Evolutionary conservation across 345 rosid species (phyloP).

Genomic region (Euphorbia peplus): DNA sequence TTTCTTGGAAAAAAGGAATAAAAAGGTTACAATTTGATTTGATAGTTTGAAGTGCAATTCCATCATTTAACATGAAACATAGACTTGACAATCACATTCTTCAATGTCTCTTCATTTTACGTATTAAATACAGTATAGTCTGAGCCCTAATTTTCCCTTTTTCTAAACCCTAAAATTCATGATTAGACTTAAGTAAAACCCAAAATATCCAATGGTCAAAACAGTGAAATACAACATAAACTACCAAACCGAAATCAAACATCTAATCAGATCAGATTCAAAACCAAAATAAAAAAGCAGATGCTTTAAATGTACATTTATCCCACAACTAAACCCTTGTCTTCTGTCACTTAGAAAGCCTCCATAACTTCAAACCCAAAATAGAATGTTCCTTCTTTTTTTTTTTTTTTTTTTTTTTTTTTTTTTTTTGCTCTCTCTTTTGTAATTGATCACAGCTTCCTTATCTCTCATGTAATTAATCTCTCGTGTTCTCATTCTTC

Average conservation of each 20-base stretch:
- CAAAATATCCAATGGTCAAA: constrained; percentile 35
- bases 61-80: too few relatives aligned
- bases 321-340: constrained; percentile 43
- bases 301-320: constrained; percentile 34
- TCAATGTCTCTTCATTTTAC: too few relatives aligned
- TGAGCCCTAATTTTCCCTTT: too few relatives aligned
- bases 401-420: too few relatives aligned
- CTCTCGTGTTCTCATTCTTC: too few relatives aligned
- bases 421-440: too few relatives aligned
- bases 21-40: too few relatives aligned
- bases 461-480: too few relatives aligned
- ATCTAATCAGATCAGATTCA: constrained; percentile 6
- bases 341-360: constrained; percentile 52
- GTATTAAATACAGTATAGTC: too few relatives aligned
- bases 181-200: background rate
- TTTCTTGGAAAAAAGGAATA: too few relatives aligned
- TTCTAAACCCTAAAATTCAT: constrained; percentile 8
- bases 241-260: constrained; percentile 20
- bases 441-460: constrained; percentile 12
- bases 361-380: constrained; percentile 38
- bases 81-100: too few relatives aligned
- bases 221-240: constrained; percentile 17
- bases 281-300: background rate
- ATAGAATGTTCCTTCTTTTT: constrained; percentile 26
- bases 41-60: too few relatives aligned